Base-by-base conservation (phyloP, 2,329 filamentous ascomycete genomes). In the Nemania diffusa region DNA sequence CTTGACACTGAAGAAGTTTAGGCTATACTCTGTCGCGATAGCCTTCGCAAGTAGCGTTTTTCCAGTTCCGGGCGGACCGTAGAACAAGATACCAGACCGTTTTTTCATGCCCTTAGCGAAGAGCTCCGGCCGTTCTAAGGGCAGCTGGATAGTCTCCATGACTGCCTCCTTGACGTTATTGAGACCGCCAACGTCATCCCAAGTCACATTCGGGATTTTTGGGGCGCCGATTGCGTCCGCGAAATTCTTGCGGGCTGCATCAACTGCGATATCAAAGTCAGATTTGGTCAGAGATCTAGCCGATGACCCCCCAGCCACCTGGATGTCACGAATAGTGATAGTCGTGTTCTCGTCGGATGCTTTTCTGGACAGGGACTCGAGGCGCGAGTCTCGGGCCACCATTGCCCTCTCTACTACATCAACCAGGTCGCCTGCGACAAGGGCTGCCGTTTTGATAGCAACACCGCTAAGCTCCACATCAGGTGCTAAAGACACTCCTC, bases 41-140 rank as follows among this genome's bases (percentile, higher is more conserved):
- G 94, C 94, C 81, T 97, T 97, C 57, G 94, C 94, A 56, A 97
- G 85, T n/a, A 97, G 82, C 1, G 94, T 97, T 82, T 97, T 97
- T 74, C 94, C 94, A 1, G 94, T 97, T 69, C 94, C 94, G 0
- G 94, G 94, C 0, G 94, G 94, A 0, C 94, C 94, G 75, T 97
- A 97, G 81, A 97, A 97, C 26, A 97, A 80, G 71, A 97, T 97
- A 73, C 94, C 94, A 24, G 93, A 97, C 48, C 95, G 90, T 83
- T 98, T 98, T 86, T 97, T 97, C 91, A 98, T 96, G 57, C 95
- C 96, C 83, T 95, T 97, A 34, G 94, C 94, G 75, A 98, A 98
- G 1, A 98, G 86, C 78, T 98, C 96, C 0, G 95, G 95, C 9
- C 94, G 87, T 69, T 97, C 93, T 1, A 98, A 87, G 0, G 95